Conservation (phyloP, 2,329 filamentous ascomycete species). For the Knufia fluminis region DNA sequence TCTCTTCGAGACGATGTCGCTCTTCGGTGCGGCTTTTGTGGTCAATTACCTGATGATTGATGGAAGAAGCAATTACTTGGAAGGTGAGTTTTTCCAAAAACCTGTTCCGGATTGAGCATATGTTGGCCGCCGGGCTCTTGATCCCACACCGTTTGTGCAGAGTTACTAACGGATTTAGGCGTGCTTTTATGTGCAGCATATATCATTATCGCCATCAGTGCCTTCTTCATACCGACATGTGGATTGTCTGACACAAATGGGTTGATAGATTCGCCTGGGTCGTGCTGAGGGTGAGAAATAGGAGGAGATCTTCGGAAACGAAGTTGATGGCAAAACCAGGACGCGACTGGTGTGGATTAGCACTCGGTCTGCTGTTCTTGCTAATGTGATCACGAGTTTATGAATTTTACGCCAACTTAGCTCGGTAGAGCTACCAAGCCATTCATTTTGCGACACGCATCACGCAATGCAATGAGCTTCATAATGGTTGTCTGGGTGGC, state of each 20-base stretch:
- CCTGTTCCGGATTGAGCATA: no score
- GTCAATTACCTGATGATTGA: conserved; percentile 83
- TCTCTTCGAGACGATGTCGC: conserved; percentile 76
- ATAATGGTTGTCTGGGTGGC: neutral
- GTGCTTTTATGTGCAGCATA: conserved; percentile 55
- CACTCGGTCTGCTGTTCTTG: neutral
- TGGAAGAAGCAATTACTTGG: conserved; percentile 76
- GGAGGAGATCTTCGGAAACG: neutral
- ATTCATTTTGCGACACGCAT: neutral
- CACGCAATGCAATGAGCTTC: neutral
- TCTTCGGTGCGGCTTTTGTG: conserved; percentile 76
- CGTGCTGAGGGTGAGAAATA: neutral
- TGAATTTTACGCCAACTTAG: neutral
- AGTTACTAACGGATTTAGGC: no score
- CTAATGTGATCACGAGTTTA: conserved; percentile 1
- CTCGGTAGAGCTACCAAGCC: neutral
- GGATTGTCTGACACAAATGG: conserved; percentile 22
- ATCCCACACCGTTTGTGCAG: no score
- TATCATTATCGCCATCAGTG: conserved; percentile 57
- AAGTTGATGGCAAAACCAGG: neutral
- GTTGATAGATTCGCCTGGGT: conserved; percentile 12
- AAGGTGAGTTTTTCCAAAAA: no score
- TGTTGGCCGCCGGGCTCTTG: no score
- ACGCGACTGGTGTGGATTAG: neutral
- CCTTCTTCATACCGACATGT: conserved; percentile 55